phyloP scores from a whole-genome alignment of 495 filamentous ascomycete species.

The Aspergillus sclerotiicarbonarius region DNA sequence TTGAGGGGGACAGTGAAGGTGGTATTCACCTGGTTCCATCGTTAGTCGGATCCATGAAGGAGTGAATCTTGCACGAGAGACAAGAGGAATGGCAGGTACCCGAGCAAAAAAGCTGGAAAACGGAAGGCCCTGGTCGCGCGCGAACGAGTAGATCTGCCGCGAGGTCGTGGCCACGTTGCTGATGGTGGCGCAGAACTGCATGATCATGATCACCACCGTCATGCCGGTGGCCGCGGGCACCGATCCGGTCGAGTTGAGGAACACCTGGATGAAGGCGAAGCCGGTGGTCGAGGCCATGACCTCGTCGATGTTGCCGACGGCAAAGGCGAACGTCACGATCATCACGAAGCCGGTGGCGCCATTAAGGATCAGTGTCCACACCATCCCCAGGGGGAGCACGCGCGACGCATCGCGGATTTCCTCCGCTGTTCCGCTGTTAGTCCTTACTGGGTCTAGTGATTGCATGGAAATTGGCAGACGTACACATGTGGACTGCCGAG shows the following conservation, averaged over 20 bases:
- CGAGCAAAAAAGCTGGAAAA: slow-evolving; percentile 41
- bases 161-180: slow-evolving; percentile 49
- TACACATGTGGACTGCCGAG: slow-evolving; percentile 41
- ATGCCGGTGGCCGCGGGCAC: slow-evolving; percentile 42
- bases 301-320: slow-evolving; percentile 39
- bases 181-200: slow-evolving; percentile 41
- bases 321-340: slow-evolving; percentile 48
- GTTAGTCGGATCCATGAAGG: background rate
- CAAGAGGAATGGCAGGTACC: slow-evolving; percentile 33
- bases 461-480: background rate
- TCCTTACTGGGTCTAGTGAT: background rate
- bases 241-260: slow-evolving; percentile 42
- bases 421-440: slow-evolving; percentile 38
- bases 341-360: slow-evolving; percentile 51
- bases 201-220: slow-evolving; percentile 41
- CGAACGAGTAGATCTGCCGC: slow-evolving; percentile 55
- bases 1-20: slow-evolving; percentile 35
- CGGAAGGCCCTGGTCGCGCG: slow-evolving; percentile 52
- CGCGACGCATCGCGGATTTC: slow-evolving; percentile 48
- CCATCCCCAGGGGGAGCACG: slow-evolving; percentile 45
- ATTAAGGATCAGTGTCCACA: slow-evolving; percentile 48
- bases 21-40: slow-evolving; percentile 26
- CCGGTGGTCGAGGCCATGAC: slow-evolving; percentile 34
- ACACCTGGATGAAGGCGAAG: slow-evolving; percentile 54
- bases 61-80: too few relatives aligned